phyloP scores from a whole-genome alignment of 192 early-diverging fungal genomes.

The Coemansia sp. region DNA sequence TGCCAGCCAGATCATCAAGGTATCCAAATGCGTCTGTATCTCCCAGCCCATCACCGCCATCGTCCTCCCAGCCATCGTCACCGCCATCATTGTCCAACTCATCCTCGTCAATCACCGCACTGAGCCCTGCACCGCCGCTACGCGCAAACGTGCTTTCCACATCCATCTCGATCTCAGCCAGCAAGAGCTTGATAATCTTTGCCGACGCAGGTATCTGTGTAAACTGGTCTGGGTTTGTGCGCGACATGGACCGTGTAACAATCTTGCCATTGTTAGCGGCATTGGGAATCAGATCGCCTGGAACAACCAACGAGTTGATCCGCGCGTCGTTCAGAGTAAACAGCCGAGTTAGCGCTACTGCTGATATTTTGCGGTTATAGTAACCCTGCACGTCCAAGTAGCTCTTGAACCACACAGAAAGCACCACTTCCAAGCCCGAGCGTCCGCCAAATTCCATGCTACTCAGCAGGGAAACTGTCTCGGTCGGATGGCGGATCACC shows the following conservation, averaged over 20 bases:
- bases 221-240: slow-evolving; percentile 66
- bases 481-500: slow-evolving; percentile 64
- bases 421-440: slow-evolving; percentile 74
- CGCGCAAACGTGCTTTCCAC: slow-evolving; percentile 61
- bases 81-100: slow-evolving; percentile 63
- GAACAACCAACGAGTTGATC: slow-evolving; percentile 64
- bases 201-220: slow-evolving; percentile 72
- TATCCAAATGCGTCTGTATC: slow-evolving; percentile 21
- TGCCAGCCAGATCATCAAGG: neutral
- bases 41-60: neutral
- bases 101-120: slow-evolving; percentile 56
- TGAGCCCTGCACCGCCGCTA: slow-evolving; percentile 54
- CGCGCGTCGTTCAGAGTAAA: slow-evolving; percentile 67
- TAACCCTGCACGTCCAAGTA: slow-evolving; percentile 80
- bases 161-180: slow-evolving; percentile 77
- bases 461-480: slow-evolving; percentile 72
- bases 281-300: slow-evolving; percentile 74
- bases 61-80: neutral
- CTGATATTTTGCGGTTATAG: slow-evolving; percentile 76
- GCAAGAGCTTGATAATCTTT: slow-evolving; percentile 84
- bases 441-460: slow-evolving; percentile 57
- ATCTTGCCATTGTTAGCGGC: slow-evolving; percentile 47
- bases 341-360: slow-evolving; percentile 75
- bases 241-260: slow-evolving; percentile 61
- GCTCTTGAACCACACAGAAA: slow-evolving; percentile 81